Base-by-base conservation (phyloP, 164 flowering plant species). In the Akebia trifoliata region DNA sequence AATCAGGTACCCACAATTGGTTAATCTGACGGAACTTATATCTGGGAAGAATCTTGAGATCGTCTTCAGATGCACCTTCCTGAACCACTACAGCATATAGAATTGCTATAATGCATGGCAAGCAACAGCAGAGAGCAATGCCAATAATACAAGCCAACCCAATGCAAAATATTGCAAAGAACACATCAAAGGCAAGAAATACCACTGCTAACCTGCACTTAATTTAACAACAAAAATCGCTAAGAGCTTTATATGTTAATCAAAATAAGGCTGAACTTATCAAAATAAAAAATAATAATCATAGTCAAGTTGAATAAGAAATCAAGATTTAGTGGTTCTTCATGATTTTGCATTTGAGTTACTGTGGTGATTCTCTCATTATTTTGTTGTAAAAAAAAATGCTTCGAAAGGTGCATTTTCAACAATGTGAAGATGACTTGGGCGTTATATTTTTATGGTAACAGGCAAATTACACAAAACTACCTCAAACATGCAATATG, bases 131-230 rank as follows among this genome's bases (percentile, higher is more conserved):
- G 54, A 85, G 62, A 38, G 75, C 71, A 28, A 79, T 56, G 64
- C 79, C 81, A 40, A 83, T 57, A 22, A 76, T 43, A 49, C 73
- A 81, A 2, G 82, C 88, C 72, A 83, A 67, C n/a, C 63, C 80
- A 9, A 79, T 54, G 63, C 88, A 83, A 63, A 81, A 79, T 60
- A 83, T 59, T 40, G 81, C 73, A 56, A 79, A 81, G 69, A 83
- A 82, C 67, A 83, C 85, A 32, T 85, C 92, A 62, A 85, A 81
- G 21, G 88, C 88, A 26, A 85, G 74, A 63, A 79, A 85, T 22
- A 83, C 72, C 57, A 81, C 81, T 5, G 85, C 75, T 62, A 83
- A 71, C 92, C 92, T 85, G 92, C 83, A 81, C 2, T 8, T 24
- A 20, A 39, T 21, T 46, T 7, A 31, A 57, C 20, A 44, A 20